Evolutionary conservation across 2,329 filamentous ascomycete genomes (phyloP).

Genomic region (Phoma herbarum): DNA sequence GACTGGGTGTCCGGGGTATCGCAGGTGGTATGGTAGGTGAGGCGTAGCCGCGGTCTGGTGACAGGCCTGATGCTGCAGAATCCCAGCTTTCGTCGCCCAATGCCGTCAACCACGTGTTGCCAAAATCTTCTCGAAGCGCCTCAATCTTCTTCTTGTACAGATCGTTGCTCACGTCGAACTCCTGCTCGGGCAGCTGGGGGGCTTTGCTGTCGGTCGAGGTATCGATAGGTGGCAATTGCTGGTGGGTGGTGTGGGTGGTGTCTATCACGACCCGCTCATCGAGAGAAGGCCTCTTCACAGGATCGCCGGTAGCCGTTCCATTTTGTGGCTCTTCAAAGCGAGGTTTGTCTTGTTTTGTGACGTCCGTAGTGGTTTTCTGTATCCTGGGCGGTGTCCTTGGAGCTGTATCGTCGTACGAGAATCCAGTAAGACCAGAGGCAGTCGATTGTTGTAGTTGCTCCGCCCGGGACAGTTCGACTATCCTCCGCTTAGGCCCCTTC

Average conservation of each 20-base stretch:
- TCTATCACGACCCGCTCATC: constrained; percentile 35
- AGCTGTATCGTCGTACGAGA: constrained; percentile 36
- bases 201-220: constrained; percentile 37
- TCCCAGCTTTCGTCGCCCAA: constrained; percentile 78
- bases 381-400: constrained; percentile 32
- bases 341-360: constrained; percentile 28
- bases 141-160: constrained; percentile 90
- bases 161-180: constrained; percentile 76
- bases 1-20: constrained; percentile 47
- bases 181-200: constrained; percentile 34
- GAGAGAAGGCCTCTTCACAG: constrained; percentile 36
- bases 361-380: constrained; percentile 24
- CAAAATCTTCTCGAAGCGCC: constrained; percentile 82
- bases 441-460: constrained; percentile 50
- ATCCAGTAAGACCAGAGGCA: constrained; percentile 39
- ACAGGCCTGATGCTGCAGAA: constrained; percentile 41
- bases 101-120: constrained; percentile 85
- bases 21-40: constrained; percentile 46
- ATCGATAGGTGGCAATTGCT: constrained; percentile 45
- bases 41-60: constrained; percentile 43
- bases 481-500: constrained; percentile 64
- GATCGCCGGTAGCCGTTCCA: constrained; percentile 40
- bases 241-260: constrained; percentile 34
- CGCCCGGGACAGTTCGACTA: constrained; percentile 65
- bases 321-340: constrained; percentile 40